phyloP scores from a whole-genome alignment of 139 green algal species.

The Chlamydomonas incerta region DNA sequence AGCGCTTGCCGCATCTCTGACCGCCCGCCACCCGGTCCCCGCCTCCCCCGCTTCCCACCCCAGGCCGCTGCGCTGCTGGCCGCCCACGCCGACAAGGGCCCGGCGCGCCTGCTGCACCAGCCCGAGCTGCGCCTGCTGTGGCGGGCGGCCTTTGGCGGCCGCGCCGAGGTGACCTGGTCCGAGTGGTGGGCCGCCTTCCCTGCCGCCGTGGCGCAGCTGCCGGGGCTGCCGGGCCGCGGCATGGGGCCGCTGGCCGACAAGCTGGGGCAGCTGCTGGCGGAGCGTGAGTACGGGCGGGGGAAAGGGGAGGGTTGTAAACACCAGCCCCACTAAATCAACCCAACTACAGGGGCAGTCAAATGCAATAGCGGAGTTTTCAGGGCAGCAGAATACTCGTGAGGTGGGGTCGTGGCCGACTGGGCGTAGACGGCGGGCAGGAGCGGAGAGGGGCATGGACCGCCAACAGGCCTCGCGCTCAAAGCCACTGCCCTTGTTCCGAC shows the following conservation, averaged over 20 bases:
- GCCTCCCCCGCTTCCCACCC: background rate
- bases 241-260: slow-evolving; percentile 26
- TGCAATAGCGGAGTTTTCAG: too few relatives aligned
- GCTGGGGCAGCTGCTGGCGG: slow-evolving; percentile 15
- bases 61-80: slow-evolving; percentile 28
- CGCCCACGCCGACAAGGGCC: slow-evolving; percentile 18
- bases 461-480: too few relatives aligned
- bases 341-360: too few relatives aligned
- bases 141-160: background rate
- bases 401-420: too few relatives aligned
- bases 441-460: too few relatives aligned
- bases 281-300: background rate
- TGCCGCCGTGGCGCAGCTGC: slow-evolving; percentile 8
- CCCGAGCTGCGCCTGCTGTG: slow-evolving; percentile 42
- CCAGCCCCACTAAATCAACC: too few relatives aligned
- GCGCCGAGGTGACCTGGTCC: slow-evolving; percentile 13
- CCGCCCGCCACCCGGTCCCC: background rate
- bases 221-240: slow-evolving; percentile 8
- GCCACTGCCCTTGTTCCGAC: too few relatives aligned
- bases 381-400: too few relatives aligned
- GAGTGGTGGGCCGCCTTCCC: slow-evolving; percentile 33
- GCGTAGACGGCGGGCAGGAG: too few relatives aligned
- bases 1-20: too few relatives aligned
- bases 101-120: slow-evolving; percentile 26
- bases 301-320: background rate